These are phyloP conservation scores for Coemansia sp. DNA, from an alignment of 192 early-diverging fungal species.

Conservation along the genomic window DNA sequence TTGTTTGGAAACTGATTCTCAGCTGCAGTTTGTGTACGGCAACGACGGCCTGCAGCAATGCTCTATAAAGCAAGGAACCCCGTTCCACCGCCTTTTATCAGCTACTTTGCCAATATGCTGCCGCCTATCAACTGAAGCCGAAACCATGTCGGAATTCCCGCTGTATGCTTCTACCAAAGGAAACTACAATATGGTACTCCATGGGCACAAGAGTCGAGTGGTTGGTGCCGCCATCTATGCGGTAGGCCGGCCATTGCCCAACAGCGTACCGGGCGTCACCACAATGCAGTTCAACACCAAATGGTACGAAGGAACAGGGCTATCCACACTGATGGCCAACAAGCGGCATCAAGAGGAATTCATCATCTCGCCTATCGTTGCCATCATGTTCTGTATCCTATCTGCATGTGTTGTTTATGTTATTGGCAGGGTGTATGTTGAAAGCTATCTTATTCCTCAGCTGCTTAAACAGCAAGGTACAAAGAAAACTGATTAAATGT, in stretches of 20 bases:
- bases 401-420: slow-evolving; percentile 49
- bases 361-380: slow-evolving; percentile 48
- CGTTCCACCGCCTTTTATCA: slow-evolving; percentile 18
- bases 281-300: slow-evolving; percentile 43
- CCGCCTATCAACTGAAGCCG: slow-evolving; percentile 19
- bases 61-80: slow-evolving; percentile 27
- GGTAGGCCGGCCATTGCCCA: slow-evolving; percentile 36
- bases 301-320: slow-evolving; percentile 43
- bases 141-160: slow-evolving; percentile 24
- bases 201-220: slow-evolving; percentile 28
- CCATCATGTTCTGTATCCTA: slow-evolving; percentile 49
- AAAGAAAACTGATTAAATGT: slow-evolving; percentile 30
- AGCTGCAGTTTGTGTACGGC: slow-evolving; percentile 34
- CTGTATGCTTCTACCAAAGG: slow-evolving; percentile 18
- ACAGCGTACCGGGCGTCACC: slow-evolving; percentile 34
- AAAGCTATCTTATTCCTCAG: slow-evolving; percentile 42
- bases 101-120: slow-evolving; percentile 19
- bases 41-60: slow-evolving; percentile 37
- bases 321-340: slow-evolving; percentile 44
- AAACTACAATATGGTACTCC: slow-evolving; percentile 41
- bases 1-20: slow-evolving; percentile 32
- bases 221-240: slow-evolving; percentile 39
- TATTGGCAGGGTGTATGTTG: slow-evolving; percentile 50
- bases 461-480: slow-evolving; percentile 8
- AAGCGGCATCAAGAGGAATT: slow-evolving; percentile 43